These are phyloP conservation scores for Thelonectria rubi DNA, from an alignment of 2,329 filamentous ascomycete genomes.

Conservation along the genomic window DNA sequence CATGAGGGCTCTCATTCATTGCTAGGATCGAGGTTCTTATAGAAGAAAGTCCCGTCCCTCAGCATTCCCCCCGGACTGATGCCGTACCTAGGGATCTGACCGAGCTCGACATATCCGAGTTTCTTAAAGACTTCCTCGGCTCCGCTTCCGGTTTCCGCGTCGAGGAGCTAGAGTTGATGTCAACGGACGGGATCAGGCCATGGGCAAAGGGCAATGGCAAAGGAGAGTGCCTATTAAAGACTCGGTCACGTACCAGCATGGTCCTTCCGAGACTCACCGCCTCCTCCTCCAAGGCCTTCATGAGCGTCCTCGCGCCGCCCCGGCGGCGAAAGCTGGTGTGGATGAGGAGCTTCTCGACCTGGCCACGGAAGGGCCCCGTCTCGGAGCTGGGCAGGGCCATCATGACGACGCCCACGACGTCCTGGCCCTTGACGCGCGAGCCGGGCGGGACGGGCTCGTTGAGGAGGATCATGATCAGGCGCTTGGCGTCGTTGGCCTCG, in stretches of 20 bases:
- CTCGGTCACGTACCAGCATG: constrained; percentile 58
- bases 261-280: constrained; percentile 58
- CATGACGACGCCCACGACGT: constrained; percentile 66
- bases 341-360: constrained; percentile 67
- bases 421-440: constrained; percentile 51
- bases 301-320: constrained; percentile 62
- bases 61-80: constrained; percentile 59
- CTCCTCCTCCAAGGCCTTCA: constrained; percentile 64
- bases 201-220: too few relatives aligned
- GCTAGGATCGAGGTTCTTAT: constrained; percentile 59
- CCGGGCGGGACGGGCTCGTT: constrained; percentile 43
- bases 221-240: too few relatives aligned
- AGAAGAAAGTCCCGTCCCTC: constrained; percentile 65
- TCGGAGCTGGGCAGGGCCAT: constrained; percentile 61
- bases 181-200: constrained; percentile 1
- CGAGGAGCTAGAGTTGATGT: constrained; percentile 54
- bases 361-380: constrained; percentile 63
- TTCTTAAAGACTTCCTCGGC: constrained; percentile 64
- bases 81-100: constrained; percentile 64
- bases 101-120: constrained; percentile 65
- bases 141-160: constrained; percentile 60
- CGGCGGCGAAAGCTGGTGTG: constrained; percentile 58
- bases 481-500: constrained; percentile 55
- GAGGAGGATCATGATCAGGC: constrained; percentile 64
- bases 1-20: constrained; percentile 12